Evolutionary conservation across 495 filamentous ascomycete species (phyloP).

Genomic region (Penicillium argentinense): DNA sequence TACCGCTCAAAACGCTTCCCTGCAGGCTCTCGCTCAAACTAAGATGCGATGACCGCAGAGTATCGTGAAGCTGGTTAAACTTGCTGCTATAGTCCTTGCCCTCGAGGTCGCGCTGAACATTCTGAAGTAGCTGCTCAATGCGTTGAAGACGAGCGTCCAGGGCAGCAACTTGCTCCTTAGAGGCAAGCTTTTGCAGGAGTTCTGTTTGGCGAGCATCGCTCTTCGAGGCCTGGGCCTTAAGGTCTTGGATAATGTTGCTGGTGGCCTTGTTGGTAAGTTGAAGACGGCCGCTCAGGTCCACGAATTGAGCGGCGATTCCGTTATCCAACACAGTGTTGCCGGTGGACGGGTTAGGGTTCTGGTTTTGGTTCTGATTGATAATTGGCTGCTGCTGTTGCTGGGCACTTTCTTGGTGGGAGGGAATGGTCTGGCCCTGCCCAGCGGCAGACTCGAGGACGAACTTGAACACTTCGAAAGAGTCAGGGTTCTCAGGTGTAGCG

Average conservation of each 20-base stretch:
- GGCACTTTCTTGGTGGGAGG: constrained; percentile 24
- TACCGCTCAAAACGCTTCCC: constrained; percentile 34
- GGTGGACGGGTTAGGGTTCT: constrained; percentile 2
- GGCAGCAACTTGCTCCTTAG: constrained; percentile 53
- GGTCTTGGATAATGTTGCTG: constrained; percentile 63
- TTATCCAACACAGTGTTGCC: constrained; percentile 51
- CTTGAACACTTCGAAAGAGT: constrained; percentile 93
- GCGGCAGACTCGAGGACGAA: constrained; percentile 61
- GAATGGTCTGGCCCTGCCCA: constrained; percentile 37
- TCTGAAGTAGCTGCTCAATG: constrained; percentile 56
- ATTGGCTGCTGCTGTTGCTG: constrained; percentile 36
- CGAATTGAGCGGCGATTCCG: constrained; percentile 63
- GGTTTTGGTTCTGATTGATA: constrained; percentile 28
- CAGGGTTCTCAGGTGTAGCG: constrained; percentile 83
- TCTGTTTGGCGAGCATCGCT: constrained; percentile 63
- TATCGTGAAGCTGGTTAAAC: constrained; percentile 68
- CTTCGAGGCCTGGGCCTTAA: constrained; percentile 47
- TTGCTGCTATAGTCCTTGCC: constrained; percentile 71
- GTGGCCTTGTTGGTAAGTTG: constrained; percentile 73
- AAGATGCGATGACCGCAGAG: constrained; percentile 70
- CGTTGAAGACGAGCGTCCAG: constrained; percentile 53
- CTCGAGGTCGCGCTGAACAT: constrained; percentile 64
- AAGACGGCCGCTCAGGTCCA: constrained; percentile 77
- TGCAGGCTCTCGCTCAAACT: constrained; percentile 57
- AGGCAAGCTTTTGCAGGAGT: constrained; percentile 42